Base-by-base conservation (phyloP, 148 eudicot species). In the Silene latifolia region DNA sequence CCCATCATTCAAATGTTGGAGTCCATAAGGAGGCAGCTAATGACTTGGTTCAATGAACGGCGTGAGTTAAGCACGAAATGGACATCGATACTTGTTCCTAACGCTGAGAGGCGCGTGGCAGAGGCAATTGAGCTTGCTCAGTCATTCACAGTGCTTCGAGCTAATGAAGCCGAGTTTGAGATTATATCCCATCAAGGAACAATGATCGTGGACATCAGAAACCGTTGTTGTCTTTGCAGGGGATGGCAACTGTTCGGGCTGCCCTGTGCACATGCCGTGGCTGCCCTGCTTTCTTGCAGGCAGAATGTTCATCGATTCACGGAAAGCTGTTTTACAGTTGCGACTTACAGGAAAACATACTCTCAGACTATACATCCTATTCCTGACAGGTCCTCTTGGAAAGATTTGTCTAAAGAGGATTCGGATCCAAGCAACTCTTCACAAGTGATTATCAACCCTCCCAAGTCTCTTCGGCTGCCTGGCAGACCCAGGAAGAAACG, bases 31-130 rank as follows among this genome's bases (percentile, higher is more conserved):
- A 84, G 91, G 75, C 89, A 88, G 74, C 86, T 88, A 35, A 86
- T 88, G 89, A 88, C 89, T 66, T 88, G 91, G 91, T 84, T 88
- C 54, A 84, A 86, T 63, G 91, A 88, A 72, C 82, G 91, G 4
- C 86, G 89, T 72, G 91, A 88, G 72, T 73, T 77, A 46, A 84
- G 91, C 69, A 80, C 80, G 83, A 81, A 83, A 61, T 88, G 90
- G 90, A 82, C 86, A 27, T 82, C 85, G 1, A 83, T 82, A 23
- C 88, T 88, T 7, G 87, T 85, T 7, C 90, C 90, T 8, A 78
- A 75, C 27, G 88, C 90, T 27, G 88, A 85, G 75, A 71, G 86
- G 24, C 82, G 73, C 7, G 87, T 88, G 5, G 84, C 84, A 0
- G 88, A 88, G 25, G 90, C 90, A 21, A 80, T 85, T 48, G 89